Evolutionary conservation across 768 basidiomycete species (phyloP).

Genomic region (Mycena pura): DNA sequence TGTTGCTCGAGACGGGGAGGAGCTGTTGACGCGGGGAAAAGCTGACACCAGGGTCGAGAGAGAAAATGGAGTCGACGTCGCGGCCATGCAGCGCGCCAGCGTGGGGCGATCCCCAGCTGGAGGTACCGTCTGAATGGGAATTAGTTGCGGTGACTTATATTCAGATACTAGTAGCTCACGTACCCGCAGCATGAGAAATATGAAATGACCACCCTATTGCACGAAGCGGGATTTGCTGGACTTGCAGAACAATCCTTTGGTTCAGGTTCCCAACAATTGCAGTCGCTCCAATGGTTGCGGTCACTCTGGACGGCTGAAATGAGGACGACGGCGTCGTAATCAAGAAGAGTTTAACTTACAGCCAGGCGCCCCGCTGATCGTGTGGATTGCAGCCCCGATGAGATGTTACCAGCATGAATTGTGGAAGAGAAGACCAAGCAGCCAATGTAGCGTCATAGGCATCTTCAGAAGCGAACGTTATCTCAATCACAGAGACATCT

Average conservation of each 20-base stretch:
- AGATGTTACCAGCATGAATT: slow-evolving; percentile 13
- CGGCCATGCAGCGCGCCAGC: background rate
- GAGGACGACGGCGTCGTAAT: too few species aligned
- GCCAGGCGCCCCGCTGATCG: slow-evolving; percentile 18
- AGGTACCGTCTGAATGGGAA: background rate
- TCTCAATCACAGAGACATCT: background rate
- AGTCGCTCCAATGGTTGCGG: too few species aligned
- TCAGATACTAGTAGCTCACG: too few species aligned
- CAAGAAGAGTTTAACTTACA: background rate
- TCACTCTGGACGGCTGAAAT: too few species aligned
- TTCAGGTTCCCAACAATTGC: too few species aligned
- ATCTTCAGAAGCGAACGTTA: slow-evolving; percentile 6
- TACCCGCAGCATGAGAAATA: slow-evolving; percentile 10
- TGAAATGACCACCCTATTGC: slow-evolving; percentile 4
- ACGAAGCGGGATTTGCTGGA: background rate
- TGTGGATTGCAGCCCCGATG: slow-evolving; percentile 15
- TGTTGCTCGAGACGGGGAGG: too few species aligned
- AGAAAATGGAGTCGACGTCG: background rate
- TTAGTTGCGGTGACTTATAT: background rate
- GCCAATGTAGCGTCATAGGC: background rate
- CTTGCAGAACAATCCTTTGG: slow-evolving; percentile 4
- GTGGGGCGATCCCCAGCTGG: background rate
- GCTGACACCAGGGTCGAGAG: background rate
- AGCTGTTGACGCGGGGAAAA: slow-evolving; percentile 20
- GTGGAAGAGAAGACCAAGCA: slow-evolving; percentile 6